Conservation (phyloP, 140 eudicot species). For the Senecio squalidus region DNA sequence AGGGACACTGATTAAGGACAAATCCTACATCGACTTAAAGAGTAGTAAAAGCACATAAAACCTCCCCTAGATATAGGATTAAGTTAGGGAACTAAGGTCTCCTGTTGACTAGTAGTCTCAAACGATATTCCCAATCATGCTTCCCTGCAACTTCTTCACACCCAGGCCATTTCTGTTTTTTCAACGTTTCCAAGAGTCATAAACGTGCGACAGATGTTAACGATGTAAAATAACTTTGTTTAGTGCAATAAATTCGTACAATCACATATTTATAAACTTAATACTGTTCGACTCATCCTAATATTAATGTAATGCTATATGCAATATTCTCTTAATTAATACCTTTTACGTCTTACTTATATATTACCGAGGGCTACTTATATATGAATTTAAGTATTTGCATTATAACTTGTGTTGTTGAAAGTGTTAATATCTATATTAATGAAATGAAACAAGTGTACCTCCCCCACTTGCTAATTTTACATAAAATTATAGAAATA, state of each 20-base stretch:
- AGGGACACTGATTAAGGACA: constrained; percentile 11
- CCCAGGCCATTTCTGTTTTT: background rate
- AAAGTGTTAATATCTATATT: background rate
- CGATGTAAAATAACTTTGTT: no score
- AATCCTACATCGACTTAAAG: constrained; percentile 1
- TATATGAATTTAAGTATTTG: background rate
- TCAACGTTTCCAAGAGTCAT: background rate
- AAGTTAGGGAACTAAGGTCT: background rate
- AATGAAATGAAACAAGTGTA: background rate
- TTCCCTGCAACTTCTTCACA: constrained; percentile 7
- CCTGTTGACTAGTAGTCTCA: constrained; percentile 1
- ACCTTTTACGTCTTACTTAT: no score
- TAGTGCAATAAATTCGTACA: background rate
- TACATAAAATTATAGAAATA: background rate
- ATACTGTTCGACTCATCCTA: no score
- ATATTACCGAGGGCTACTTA: background rate
- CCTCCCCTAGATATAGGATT: constrained; percentile 20
- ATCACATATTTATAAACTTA: background rate
- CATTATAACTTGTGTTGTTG: background rate
- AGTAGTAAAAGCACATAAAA: background rate
- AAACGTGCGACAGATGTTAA: background rate
- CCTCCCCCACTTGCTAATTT: constrained; percentile 14
- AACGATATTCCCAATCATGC: background rate
- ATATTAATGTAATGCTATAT: background rate
- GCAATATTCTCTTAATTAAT: background rate